phyloP scores from a whole-genome alignment of 140 eudicot genomes.

The Oenanthe javanica region DNA sequence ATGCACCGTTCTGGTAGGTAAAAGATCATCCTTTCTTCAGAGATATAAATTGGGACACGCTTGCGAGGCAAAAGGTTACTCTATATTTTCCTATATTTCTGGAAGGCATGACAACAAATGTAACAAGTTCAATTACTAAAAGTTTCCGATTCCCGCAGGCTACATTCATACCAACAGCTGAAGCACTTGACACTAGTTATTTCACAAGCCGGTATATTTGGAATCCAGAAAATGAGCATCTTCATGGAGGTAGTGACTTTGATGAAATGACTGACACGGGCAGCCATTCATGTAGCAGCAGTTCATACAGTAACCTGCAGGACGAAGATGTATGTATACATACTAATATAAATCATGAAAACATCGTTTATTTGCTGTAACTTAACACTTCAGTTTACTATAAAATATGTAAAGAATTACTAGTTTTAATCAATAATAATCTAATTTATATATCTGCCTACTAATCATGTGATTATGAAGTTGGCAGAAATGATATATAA shows the following conservation, averaged over 20 bases:
- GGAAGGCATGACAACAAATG: background rate
- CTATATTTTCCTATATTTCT: slow-evolving; percentile 4
- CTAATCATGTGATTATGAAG: background rate
- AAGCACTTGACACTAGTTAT: slow-evolving; percentile 83
- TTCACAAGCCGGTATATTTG: slow-evolving; percentile 44
- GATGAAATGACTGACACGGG: slow-evolving; percentile 77
- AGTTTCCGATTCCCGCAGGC: slow-evolving; percentile 42
- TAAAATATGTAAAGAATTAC: background rate
- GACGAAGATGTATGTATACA: slow-evolving; percentile 77
- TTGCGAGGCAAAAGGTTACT: slow-evolving; percentile 86
- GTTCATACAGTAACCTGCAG: slow-evolving; percentile 58
- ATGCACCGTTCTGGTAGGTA: slow-evolving; percentile 31
- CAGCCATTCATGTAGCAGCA: slow-evolving; percentile 68
- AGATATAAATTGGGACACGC: slow-evolving; percentile 91
- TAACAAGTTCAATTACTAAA: slow-evolving; percentile 1
- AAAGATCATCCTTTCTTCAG: slow-evolving; percentile 69
- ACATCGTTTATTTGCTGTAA: background rate
- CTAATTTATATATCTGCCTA: background rate
- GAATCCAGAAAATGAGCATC: slow-evolving; percentile 93
- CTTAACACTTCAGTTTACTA: background rate
- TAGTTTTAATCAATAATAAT: too few relatives aligned
- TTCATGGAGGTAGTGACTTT: slow-evolving; percentile 80
- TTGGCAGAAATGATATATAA: background rate
- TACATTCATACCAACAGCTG: slow-evolving; percentile 83
- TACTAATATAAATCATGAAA: slow-evolving; percentile 3